Evolutionary conservation across 106 monocot genomes (phyloP), one percentile per base, ranked within the genome.

Genomic region (Iris macrosiphon): DNA sequence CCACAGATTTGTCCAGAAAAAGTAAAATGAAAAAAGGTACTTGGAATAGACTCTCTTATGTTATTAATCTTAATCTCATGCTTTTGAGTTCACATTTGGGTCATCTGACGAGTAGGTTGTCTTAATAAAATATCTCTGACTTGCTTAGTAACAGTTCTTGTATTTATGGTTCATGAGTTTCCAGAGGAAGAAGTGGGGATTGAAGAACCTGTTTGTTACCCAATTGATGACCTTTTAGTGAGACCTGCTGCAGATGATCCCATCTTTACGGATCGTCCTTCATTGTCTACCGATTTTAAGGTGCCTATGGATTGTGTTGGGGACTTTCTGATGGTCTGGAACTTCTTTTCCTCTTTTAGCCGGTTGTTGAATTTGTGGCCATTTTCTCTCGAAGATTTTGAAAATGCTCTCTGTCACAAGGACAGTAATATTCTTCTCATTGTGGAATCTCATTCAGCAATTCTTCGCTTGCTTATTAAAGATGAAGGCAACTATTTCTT

Each of bases 231-330:
- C 40, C 76, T 76, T 49, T 60, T 85, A 20, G 81, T 96, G 52
- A 43, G 68, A 55, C 68, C 82, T 32, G 61, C 70, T 50, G 40
- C 65, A 32, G 68, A 75, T 75, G 93, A 89, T 62, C 81, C 75
- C 2, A 13, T 56, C 33, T 72, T 85, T 41, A 57, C 74, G 19
- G 67, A 82, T 33, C 55, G 85, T 9, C 95, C 89, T 57, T 52
- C 66, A 29, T 72, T 71, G 3, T 82, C 58, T 55, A 76, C 60
- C 10, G 79, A 89, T 44, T 95, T 95, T 58, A 55, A 30, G 31
- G 89, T 95, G 51, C 95, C 95, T 31, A 77, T 89, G 79, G 79
- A 80, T 46, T 95, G 88, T 72, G 85, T 89, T 34, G 95, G 95
- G 21, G 81, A 89, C 59, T 85, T 95, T 55, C 62, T 95, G 42